Conservation (phyloP, 257 asterid species). For the Fraxinus americana region DNA sequence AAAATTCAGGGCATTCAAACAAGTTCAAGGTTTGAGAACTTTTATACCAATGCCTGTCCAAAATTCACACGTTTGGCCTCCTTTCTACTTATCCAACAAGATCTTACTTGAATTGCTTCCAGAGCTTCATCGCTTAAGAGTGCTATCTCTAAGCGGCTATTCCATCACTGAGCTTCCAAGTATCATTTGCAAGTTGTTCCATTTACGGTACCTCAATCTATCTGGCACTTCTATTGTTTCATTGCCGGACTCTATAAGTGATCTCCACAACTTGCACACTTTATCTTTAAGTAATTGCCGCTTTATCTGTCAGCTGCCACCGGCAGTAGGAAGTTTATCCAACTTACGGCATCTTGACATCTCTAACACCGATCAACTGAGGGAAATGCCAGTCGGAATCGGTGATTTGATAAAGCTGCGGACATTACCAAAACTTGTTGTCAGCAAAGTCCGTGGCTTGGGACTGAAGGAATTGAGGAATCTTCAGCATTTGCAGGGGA, state of each 20-base stretch:
- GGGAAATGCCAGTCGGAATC: constrained; percentile 54
- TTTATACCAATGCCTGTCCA: constrained; percentile 69
- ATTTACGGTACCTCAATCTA: constrained; percentile 52
- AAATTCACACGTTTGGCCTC: constrained; percentile 49
- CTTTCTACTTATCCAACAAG: constrained; percentile 48
- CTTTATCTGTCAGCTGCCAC: constrained; percentile 52
- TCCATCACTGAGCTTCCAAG: constrained; percentile 53
- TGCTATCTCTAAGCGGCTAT: constrained; percentile 56
- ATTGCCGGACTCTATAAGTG: constrained; percentile 46
- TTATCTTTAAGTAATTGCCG: constrained; percentile 58
- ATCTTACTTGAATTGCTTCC: constrained; percentile 52
- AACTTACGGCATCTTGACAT: constrained; percentile 65
- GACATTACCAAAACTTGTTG: constrained; percentile 56
- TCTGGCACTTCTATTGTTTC: constrained; percentile 51
- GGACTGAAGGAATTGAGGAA: constrained; percentile 46
- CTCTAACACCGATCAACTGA: constrained; percentile 55
- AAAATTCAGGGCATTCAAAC: constrained; percentile 37
- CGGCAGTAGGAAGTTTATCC: constrained; percentile 48
- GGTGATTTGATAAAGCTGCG: constrained; percentile 47
- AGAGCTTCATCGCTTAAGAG: constrained; percentile 43
- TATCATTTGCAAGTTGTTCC: constrained; percentile 49
- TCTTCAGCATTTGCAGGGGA: constrained; percentile 48
- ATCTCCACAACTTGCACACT: constrained; percentile 48
- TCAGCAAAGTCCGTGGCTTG: constrained; percentile 50
- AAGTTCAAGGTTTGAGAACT: constrained; percentile 50